These are phyloP conservation scores for Fusarium incarnatum DNA, from an alignment of 2,329 filamentous ascomycete species.

Conservation along the genomic window DNA sequence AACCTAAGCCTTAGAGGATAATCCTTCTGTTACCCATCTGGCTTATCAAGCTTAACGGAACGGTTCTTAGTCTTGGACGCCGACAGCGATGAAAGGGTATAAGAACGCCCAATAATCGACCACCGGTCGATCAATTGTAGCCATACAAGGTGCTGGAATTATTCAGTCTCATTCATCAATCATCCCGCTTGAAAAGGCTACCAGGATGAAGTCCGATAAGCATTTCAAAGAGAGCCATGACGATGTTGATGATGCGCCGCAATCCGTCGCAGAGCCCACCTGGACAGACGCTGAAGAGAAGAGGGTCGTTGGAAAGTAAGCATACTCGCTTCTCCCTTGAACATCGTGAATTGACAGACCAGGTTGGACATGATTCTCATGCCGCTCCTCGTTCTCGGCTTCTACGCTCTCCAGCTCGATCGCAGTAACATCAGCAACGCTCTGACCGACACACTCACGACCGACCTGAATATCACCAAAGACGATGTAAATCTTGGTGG, in stretches of 20 bases:
- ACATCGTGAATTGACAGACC: not conserved
- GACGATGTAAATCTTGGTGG: conserved; percentile 63
- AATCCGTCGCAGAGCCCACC: not conserved
- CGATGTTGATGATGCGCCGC: not conserved
- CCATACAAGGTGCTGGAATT: not conserved
- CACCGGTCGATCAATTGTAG: not conserved
- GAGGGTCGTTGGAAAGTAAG: conserved; percentile 25
- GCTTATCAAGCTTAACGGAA: not conserved
- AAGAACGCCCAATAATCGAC: not conserved
- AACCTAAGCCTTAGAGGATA: no score
- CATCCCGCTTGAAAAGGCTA: no score
- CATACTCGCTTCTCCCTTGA: no score
- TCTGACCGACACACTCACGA: conserved; percentile 60
- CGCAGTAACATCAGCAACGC: conserved; percentile 58
- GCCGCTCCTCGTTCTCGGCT: conserved; percentile 58
- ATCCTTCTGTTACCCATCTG: no score
- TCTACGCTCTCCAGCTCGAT: conserved; percentile 58
- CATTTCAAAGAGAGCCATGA: not conserved
- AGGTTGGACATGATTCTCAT: conserved; percentile 54
- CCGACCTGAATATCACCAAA: conserved; percentile 60
- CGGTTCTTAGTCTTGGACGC: not conserved
- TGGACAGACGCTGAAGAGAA: conserved; percentile 32
- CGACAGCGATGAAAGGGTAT: not conserved
- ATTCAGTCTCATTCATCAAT: no score
- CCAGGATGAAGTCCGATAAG: no score